Base-by-base conservation (phyloP, 2,329 filamentous ascomycete genomes). In the Phoma sp. region DNA sequence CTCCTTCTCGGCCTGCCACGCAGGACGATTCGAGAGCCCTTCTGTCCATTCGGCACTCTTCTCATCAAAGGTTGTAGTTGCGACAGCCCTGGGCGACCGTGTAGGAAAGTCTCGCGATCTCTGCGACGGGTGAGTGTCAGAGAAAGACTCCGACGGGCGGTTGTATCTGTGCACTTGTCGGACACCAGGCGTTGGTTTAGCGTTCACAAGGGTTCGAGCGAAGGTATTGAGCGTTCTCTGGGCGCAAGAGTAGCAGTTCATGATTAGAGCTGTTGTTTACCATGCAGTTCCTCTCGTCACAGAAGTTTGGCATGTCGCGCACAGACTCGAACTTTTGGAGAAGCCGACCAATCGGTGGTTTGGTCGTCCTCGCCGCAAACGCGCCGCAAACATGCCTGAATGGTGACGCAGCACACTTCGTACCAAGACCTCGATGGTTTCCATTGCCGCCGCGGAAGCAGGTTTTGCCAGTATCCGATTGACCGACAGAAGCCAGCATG, bases 1-100 rank as follows among this genome's bases (percentile, higher is more conserved):
- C 1, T 78, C 78, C 72, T 96, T 97, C 62, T 97, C 89, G 11
- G 84, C 73, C 70, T 85, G 82, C 95, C 95, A 98, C 3, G 67
- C 55, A 59, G 87, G 83, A 13, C 62, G 65, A 29, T 66, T 44
- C 4, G 47, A 46, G 32, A 8, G 25, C 10, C 25, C 41, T 29
- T 60, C 48, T 11, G 27, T 39, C 42, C 48, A 40, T 47, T 55
- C 47, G 29, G 59, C 59, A 10, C 47, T 50, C 4, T 29, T 38
- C n/a, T 55, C 52, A 27, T 55, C 52, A 25, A 55, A 55, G 0
- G 42, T 50, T 4, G 46, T 50, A 32, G 52, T 55, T 38, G 52
- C 41, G 33, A 55, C 42, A 22, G 52, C 52, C 29, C 45, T 55
- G 10, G 46, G 52, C 3, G 46, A 46, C 13, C 25, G 18, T 23